Conservation (phyloP, 2,329 filamentous ascomycete species). For the Fusarium heterosporum region DNA sequence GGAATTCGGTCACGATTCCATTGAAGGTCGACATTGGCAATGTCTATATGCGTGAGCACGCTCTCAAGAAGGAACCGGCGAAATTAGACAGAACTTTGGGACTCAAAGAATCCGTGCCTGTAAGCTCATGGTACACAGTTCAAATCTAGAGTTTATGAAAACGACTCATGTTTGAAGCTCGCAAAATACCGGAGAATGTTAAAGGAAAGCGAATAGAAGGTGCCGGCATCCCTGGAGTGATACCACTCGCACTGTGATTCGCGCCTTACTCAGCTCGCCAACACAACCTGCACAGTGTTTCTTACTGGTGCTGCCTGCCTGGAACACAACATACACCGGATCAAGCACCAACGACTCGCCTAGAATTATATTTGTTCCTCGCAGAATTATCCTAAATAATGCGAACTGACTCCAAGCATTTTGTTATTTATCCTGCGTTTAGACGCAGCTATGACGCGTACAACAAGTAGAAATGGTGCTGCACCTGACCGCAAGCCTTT, state of each 20-base stretch:
- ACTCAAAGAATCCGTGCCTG: background rate
- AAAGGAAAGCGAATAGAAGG: background rate
- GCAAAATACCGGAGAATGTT: background rate
- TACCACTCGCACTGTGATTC: background rate
- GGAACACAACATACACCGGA: background rate
- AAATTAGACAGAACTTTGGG: background rate
- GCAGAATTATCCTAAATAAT: background rate
- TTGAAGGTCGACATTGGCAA: conserved; percentile 79
- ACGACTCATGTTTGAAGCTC: background rate
- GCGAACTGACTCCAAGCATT: background rate
- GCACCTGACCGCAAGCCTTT: too few relatives aligned
- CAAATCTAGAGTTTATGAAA: background rate
- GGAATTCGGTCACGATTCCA: conserved; percentile 80
- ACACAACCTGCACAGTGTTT: background rate
- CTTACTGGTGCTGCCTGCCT: background rate
- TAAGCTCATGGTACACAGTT: fast-evolving
- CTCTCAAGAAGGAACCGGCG: background rate
- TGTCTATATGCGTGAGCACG: background rate
- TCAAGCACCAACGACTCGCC: background rate
- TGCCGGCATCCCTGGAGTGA: background rate
- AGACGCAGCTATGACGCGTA: too few relatives aligned
- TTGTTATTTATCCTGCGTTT: background rate
- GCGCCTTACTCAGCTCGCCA: background rate
- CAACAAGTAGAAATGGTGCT: too few relatives aligned
- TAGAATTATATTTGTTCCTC: background rate